These are phyloP conservation scores for Cryomyces minteri DNA, from an alignment of 495 filamentous ascomycete species.

Conservation along the genomic window DNA sequence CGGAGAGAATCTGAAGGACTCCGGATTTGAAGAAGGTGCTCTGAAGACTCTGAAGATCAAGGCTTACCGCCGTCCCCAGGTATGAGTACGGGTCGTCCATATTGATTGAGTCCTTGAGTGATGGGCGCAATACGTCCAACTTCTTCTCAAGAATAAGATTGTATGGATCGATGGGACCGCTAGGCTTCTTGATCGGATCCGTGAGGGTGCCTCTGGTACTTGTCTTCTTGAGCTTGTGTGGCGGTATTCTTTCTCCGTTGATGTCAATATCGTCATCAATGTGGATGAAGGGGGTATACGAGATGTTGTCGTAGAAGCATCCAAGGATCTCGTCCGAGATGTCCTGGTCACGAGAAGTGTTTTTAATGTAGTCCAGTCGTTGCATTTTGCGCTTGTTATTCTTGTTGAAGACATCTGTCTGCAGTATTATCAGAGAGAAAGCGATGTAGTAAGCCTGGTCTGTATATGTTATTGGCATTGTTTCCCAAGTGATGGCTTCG, in stretches of 20 bases:
- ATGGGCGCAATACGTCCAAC: slow-evolving; percentile 64
- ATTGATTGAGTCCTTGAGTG: slow-evolving; percentile 77
- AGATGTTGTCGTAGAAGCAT: slow-evolving; percentile 97
- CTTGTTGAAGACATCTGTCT: slow-evolving; percentile 97
- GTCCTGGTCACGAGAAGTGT: slow-evolving; percentile 63
- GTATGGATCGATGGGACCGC: slow-evolving; percentile 89
- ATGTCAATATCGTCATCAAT: slow-evolving; percentile 81
- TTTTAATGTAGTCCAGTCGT: slow-evolving; percentile 87
- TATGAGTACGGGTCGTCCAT: slow-evolving; percentile 87
- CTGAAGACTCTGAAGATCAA: slow-evolving; percentile 64
- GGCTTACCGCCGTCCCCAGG: slow-evolving; percentile 47
- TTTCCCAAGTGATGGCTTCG: not conserved
- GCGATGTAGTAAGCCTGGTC: slow-evolving; percentile 96
- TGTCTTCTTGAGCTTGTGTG: slow-evolving; percentile 44
- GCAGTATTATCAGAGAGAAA: slow-evolving; percentile 88
- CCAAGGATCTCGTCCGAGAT: slow-evolving; percentile 82
- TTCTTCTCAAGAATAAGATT: slow-evolving; percentile 79
- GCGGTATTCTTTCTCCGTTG: slow-evolving; percentile 53
- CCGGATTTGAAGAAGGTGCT: slow-evolving; percentile 79
- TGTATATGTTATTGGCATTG: slow-evolving; percentile 1
- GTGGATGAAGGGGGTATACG: slow-evolving; percentile 92
- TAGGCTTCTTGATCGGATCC: slow-evolving; percentile 47
- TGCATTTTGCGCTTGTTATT: slow-evolving; percentile 99
- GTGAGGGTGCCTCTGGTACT: slow-evolving; percentile 49
- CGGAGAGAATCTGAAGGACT: slow-evolving; percentile 83